Evolutionary conservation across 164 flowering plant genomes (phyloP).

Genomic region (Nelumbo lutea): DNA sequence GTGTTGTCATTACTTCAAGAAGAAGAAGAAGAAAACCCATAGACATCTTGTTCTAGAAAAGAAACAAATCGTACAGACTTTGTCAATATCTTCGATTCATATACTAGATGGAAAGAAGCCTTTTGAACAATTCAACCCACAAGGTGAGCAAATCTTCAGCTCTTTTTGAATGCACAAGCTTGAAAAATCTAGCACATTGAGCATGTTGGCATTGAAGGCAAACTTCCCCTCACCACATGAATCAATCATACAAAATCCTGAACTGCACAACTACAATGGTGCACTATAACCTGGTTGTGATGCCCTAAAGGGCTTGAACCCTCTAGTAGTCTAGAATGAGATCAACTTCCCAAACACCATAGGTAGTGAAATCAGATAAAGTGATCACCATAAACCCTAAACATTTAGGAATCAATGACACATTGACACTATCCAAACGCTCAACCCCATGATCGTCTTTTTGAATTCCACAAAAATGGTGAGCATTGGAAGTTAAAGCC

Average conservation of each 20-base stretch:
- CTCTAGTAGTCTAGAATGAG: conserved; percentile 81
- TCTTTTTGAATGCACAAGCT: conserved; percentile 59
- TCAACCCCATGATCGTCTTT: conserved; percentile 69
- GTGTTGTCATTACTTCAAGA: conserved; percentile 21
- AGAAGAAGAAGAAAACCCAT: conserved; percentile 36
- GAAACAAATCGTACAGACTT: conserved; percentile 80
- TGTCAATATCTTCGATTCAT: conserved; percentile 52
- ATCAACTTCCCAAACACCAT: conserved; percentile 82
- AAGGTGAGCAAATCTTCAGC: conserved; percentile 68
- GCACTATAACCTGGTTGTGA: conserved; percentile 45
- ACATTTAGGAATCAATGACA: conserved; percentile 53
- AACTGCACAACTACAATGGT: conserved; percentile 80
- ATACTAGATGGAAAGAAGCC: conserved; percentile 73
- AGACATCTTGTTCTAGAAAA: conserved; percentile 77
- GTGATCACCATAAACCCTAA: conserved; percentile 73
- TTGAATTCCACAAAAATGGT: conserved; percentile 78
- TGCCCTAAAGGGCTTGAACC: conserved; percentile 17
- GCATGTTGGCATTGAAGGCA: conserved; percentile 70
- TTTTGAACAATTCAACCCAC: conserved; percentile 59
- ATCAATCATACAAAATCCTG: conserved; percentile 60
- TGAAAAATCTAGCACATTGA: conserved; percentile 67
- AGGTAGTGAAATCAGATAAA: conserved; percentile 55
- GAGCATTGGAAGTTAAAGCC: conserved; percentile 56
- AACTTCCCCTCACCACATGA: conserved; percentile 52
- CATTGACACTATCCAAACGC: conserved; percentile 75